Base-by-base conservation (phyloP, 106 monocot genomes). In the Agapanthus africanus region DNA sequence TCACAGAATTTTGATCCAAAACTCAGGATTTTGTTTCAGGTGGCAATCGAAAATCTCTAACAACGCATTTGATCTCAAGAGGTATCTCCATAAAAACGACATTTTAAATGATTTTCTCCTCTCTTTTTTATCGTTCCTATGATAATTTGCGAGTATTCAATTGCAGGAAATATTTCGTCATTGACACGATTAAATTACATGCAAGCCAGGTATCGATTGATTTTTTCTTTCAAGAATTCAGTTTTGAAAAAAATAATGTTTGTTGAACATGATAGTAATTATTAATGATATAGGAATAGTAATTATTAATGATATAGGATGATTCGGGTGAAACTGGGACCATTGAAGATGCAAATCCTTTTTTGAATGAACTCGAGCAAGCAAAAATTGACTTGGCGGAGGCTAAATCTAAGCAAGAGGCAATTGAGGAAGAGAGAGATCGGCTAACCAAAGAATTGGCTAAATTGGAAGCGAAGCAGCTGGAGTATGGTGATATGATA, bases 401-500 rank as follows among this genome's bases (percentile, higher is more conserved):
- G 25, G 54, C 72, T 42, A 67, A 36, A 72, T 57, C 72, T 2
- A 65, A 39, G 35, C 54, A 59, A 38, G 62, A 68, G 30, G 46
- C 59, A 18, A 62, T 49, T 27, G 73, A 64, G 36, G 51, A 73
- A 37, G 79, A 79, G 68, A 79, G 71, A 73, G 68, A 73, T 68
- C 59, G 27, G 28, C 11, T 79, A 34, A 49, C 68, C 18, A 73
- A 79, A 73, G 73, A 72, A 42, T 40, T 79, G 49, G 68, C 73
- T n/a, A 54, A 30, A 47, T 73, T 61, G 32, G 73, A 79, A 68
- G 72, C 61, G 35, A 79, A 68, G 37, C 54, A 50, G 41, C 14
- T 49, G 46, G 78, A 79, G 18, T 79, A 68, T 73, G 72, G 68
- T 61, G 27, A 31, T 61, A 79, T 73, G 21, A 52, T 79, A 36